Evolutionary conservation across 176 grass and related monocot species (phyloP).

Genomic region (Triticum turgidum): DNA sequence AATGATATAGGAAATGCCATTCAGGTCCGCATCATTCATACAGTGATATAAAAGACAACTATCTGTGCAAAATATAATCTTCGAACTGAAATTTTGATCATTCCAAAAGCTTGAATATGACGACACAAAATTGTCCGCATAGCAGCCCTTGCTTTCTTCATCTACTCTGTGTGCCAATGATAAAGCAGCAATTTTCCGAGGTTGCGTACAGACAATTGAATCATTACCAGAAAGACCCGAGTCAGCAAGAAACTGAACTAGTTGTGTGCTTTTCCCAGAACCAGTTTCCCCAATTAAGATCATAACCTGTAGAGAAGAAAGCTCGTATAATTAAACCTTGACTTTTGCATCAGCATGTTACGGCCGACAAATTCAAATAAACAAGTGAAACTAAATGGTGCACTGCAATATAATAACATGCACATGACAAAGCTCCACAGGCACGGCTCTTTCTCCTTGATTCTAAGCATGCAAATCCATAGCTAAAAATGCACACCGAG

Average conservation of each 20-base stretch:
- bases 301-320: conserved; percentile 60
- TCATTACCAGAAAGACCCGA: conserved; percentile 56
- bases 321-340: neutral
- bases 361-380: neutral
- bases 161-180: conserved; percentile 76
- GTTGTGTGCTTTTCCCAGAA: conserved; percentile 92
- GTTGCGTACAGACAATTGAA: conserved; percentile 88
- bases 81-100: conserved; percentile 50
- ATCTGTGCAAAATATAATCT: conserved; percentile 82
- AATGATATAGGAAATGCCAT: conserved; percentile 78
- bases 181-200: conserved; percentile 79
- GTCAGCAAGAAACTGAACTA: conserved; percentile 89
- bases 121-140: conserved; percentile 47
- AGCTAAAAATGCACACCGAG: too few species aligned
- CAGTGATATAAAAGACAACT: conserved; percentile 78
- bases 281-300: conserved; percentile 95
- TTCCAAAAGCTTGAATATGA: conserved; percentile 57
- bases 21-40: conserved; percentile 48
- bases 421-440: neutral
- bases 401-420: neutral
- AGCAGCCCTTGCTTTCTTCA: conserved; percentile 78
- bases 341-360: neutral
- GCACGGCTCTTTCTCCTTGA: neutral
- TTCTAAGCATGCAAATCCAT: conserved; percentile 1
- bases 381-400: conserved; percentile 9